Conservation (phyloP, 257 asterid species). For the Verbascum thapsus region DNA sequence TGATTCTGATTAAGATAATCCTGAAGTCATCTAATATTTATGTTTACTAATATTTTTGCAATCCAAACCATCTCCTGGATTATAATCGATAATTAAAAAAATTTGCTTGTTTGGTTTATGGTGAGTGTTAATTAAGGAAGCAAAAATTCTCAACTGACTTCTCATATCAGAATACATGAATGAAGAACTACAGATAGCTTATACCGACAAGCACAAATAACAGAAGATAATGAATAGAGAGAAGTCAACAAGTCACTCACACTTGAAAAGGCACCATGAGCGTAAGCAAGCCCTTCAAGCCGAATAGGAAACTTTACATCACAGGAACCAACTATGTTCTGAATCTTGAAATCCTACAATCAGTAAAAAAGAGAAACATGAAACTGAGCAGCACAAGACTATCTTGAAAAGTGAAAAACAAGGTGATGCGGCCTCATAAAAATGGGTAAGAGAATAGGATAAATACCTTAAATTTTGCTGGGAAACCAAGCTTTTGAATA, state of each 20-base stretch:
- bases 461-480: conserved; percentile 38
- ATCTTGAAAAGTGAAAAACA: neutral
- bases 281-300: conserved; percentile 38
- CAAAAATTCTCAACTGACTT: too few relatives aligned
- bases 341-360: conserved; percentile 46
- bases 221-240: neutral
- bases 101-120: too few relatives aligned
- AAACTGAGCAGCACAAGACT: neutral
- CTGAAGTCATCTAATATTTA: too few relatives aligned
- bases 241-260: conserved; percentile 27
- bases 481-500: conserved; percentile 47
- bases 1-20: too few relatives aligned
- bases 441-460: neutral
- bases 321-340: conserved; percentile 47
- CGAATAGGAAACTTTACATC: conserved; percentile 49
- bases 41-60: too few relatives aligned
- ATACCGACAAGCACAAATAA: neutral
- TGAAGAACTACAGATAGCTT: neutral
- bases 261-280: conserved; percentile 38
- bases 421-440: neutral
- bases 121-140: too few relatives aligned
- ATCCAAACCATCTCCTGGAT: too few relatives aligned
- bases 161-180: too few relatives aligned
- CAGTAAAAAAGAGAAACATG: neutral
- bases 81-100: too few relatives aligned